A percentile compares a stretch with the other conserved stretches of the same genome.
These are phyloP conservation scores for Lactarius evosmus DNA, from an alignment of 768 basidiomycete species.

Conservation along the genomic window DNA sequence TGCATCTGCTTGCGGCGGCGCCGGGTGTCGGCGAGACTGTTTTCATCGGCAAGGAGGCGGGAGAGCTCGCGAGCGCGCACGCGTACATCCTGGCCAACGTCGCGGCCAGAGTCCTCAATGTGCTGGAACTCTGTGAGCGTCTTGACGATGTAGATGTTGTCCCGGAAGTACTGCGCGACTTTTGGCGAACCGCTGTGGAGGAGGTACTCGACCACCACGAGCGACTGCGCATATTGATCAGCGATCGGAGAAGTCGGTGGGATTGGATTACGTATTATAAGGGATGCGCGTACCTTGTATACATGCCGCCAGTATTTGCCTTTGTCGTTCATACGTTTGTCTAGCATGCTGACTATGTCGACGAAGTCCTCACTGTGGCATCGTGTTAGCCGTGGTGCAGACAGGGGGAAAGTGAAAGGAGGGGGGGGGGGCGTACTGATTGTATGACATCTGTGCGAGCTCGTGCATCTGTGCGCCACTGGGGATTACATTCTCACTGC, in stretches of 20 bases:
- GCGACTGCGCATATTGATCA: conserved; percentile 47
- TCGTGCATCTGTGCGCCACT: conserved; percentile 98
- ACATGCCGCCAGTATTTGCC: conserved; percentile 99
- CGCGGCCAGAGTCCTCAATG: conserved; percentile 86
- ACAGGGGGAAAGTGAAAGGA: conserved; percentile 30
- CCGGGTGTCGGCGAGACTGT: conserved; percentile 74
- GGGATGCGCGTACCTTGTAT: conserved; percentile 67
- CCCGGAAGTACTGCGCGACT: conserved; percentile 93
- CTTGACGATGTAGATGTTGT: conserved; percentile 95
- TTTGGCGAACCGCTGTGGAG: conserved; percentile 94
- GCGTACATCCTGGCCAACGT: conserved; percentile 93
- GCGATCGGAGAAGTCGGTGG: not conserved
- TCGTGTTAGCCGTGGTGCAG: not conserved
- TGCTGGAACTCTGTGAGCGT: conserved; percentile 97
- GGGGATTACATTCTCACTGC: conserved; percentile 95
- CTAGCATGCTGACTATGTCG: conserved; percentile 98
- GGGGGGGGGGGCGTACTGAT: conserved; percentile 58
- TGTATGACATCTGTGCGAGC: conserved; percentile 90
- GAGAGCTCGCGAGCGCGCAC: conserved; percentile 96
- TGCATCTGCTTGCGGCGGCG: conserved; percentile 79
- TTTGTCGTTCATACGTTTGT: conserved; percentile 96
- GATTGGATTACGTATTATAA: not conserved
- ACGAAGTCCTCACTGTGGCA: conserved; percentile 76
- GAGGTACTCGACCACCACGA: conserved; percentile 89
- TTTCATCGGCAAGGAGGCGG: conserved; percentile 80